phyloP scores from a whole-genome alignment of 2,329 filamentous ascomycete genomes.

The Clonostachys rosea region DNA sequence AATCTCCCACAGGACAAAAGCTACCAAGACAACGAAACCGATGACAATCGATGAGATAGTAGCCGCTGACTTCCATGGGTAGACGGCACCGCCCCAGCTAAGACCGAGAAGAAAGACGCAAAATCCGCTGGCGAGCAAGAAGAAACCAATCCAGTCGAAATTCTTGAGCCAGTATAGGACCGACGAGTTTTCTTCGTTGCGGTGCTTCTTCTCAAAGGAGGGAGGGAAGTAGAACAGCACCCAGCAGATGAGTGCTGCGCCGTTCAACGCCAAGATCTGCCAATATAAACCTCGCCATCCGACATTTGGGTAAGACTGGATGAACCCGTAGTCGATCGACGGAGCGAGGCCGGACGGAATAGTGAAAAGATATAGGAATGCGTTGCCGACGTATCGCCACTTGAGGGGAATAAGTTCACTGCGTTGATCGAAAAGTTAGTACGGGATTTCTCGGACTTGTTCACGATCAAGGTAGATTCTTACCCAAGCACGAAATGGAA shows the following conservation, averaged over 20 bases:
- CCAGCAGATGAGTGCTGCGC: conserved; percentile 3
- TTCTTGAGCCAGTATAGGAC: not conserved
- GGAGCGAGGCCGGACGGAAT: conserved; percentile 8
- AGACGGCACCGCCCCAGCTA: conserved; percentile 46
- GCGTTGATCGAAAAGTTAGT: too few relatives aligned
- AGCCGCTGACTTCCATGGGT: conserved; percentile 38
- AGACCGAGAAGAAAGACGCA: conserved; percentile 44
- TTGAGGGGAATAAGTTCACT: conserved; percentile 10
- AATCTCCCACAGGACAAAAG: conserved; percentile 39
- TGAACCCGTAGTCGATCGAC: conserved; percentile 7
- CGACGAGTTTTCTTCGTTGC: not conserved
- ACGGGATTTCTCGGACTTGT: too few relatives aligned
- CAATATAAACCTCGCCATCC: conserved; percentile 11
- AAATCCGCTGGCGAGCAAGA: conserved; percentile 36
- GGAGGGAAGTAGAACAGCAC: conserved; percentile 11
- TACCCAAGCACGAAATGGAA: conserved; percentile 9
- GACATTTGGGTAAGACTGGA: conserved; percentile 3
- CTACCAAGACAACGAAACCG: conserved; percentile 29
- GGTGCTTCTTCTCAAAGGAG: conserved; percentile 6
- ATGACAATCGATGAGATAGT: conserved; percentile 40
- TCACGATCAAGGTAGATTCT: too few relatives aligned
- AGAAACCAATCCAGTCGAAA: conserved; percentile 29
- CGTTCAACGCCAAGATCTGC: conserved; percentile 8
- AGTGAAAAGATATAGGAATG: conserved; percentile 6
- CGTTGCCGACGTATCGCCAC: conserved; percentile 7